Evolutionary conservation across 371 early-diverging fungal genomes (phyloP).

Genomic region (Mucor lusitanicus): DNA sequence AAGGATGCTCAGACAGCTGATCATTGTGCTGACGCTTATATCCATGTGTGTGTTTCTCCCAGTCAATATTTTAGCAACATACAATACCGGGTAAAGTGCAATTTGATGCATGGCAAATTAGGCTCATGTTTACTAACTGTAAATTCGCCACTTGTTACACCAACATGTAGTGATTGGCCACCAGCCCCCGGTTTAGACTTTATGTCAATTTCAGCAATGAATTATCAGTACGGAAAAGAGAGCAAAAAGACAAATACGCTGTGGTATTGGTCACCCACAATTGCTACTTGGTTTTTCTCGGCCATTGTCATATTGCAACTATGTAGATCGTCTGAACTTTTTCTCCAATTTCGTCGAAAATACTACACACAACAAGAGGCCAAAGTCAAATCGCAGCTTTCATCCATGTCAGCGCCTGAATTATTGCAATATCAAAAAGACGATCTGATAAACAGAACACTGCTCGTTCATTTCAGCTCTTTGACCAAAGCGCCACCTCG

Average conservation of each 20-base stretch:
- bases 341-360: slow-evolving; percentile 48
- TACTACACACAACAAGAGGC: slow-evolving; percentile 43
- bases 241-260: slow-evolving; percentile 9
- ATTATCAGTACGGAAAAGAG: slow-evolving; percentile 27
- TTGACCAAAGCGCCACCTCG: background rate
- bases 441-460: slow-evolving; percentile 14
- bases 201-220: slow-evolving; percentile 37
- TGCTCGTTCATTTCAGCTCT: slow-evolving; percentile 8
- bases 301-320: slow-evolving; percentile 47
- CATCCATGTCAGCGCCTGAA: slow-evolving; percentile 35
- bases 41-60: slow-evolving; percentile 65
- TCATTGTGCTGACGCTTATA: slow-evolving; percentile 54
- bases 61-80: slow-evolving; percentile 58
- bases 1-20: slow-evolving; percentile 54
- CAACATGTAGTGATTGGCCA: slow-evolving; percentile 49
- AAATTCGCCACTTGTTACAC: slow-evolving; percentile 22
- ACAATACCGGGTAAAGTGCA: slow-evolving; percentile 31
- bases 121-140: slow-evolving; percentile 1
- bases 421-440: slow-evolving; percentile 39
- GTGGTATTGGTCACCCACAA: slow-evolving; percentile 64
- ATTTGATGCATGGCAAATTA: background rate
- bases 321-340: slow-evolving; percentile 49
- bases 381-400: background rate
- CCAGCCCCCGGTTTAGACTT: slow-evolving; percentile 37
- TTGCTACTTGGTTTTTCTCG: slow-evolving; percentile 58